Percentiles rank a stretch among this genome's conserved stretches.
These are phyloP conservation scores for Aureobasidium namibiae DNA, from an alignment of 2,329 filamentous ascomycete genomes.

Conservation along the genomic window DNA sequence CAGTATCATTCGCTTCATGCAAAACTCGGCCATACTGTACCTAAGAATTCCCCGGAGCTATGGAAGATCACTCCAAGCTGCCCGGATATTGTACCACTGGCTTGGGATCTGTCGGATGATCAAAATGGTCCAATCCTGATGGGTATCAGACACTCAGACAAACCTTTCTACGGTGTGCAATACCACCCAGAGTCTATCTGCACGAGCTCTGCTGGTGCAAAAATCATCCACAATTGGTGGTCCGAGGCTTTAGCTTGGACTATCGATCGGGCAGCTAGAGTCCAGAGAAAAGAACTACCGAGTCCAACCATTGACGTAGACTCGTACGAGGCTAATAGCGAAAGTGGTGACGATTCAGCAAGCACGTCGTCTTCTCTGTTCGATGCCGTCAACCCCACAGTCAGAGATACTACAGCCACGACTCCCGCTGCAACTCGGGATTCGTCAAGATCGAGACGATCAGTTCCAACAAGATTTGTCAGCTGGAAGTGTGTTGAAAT, in stretches of 20 bases:
- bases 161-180: slow-evolving; percentile 80
- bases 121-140: slow-evolving; percentile 59
- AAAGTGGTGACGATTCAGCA: not conserved
- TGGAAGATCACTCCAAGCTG: slow-evolving; percentile 32
- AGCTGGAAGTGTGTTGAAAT: slow-evolving; percentile 3
- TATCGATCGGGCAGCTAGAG: not conserved
- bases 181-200: slow-evolving; percentile 88
- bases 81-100: slow-evolving; percentile 35
- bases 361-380: slow-evolving; percentile 10
- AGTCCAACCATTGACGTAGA: not conserved
- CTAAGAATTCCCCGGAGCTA: slow-evolving; percentile 28
- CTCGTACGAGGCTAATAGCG: not conserved
- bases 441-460: not conserved
- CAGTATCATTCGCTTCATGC: slow-evolving; percentile 63
- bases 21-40: slow-evolving; percentile 29
- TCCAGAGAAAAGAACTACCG: not conserved
- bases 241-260: slow-evolving; percentile 37
- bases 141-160: slow-evolving; percentile 58
- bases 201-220: slow-evolving; percentile 58
- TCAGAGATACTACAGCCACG: not conserved
- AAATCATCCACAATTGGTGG: slow-evolving; percentile 71
- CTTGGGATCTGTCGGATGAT: slow-evolving; percentile 38
- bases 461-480: not conserved
- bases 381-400: slow-evolving; percentile 4
- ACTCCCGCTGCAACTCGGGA: slow-evolving; percentile 1